Percentiles rank a stretch among this genome's conserved stretches.
phyloP scores from a whole-genome alignment of 129 eudicot genomes.

The Apium graveolens region DNA sequence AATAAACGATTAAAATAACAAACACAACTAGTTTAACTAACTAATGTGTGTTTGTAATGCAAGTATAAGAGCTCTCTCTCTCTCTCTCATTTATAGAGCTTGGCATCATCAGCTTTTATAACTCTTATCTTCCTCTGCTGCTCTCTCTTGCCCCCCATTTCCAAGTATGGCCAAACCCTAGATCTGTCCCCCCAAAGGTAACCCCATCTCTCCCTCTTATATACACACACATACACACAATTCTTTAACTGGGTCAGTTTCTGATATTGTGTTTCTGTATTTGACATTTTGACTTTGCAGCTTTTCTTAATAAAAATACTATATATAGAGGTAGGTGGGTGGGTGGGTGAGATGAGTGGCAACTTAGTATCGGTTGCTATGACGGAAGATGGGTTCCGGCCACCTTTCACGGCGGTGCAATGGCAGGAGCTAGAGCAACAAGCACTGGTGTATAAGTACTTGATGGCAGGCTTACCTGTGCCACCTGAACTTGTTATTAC shows the following conservation, averaged over 20 bases:
- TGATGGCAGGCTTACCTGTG: conserved; percentile 44
- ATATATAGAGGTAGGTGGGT: not conserved
- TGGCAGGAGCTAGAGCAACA: conserved; percentile 64
- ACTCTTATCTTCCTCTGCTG: not conserved
- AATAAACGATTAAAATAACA: not conserved
- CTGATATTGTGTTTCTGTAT: not conserved
- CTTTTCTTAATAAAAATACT: not conserved
- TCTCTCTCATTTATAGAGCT: not conserved
- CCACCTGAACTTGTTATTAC: conserved; percentile 53
- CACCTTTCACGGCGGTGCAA: conserved; percentile 47
- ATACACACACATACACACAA: too few relatives aligned
- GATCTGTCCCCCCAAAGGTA: conserved; percentile 43
- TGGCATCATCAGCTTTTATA: not conserved
- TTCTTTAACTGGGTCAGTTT: not conserved
- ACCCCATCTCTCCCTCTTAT: conserved; percentile 4
- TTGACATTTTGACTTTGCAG: conserved; percentile 14
- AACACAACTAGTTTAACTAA: not conserved
- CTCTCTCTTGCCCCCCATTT: conserved; percentile 8
- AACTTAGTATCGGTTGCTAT: conserved; percentile 8
- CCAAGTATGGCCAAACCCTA: conserved; percentile 55
- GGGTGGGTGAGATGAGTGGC: conserved; percentile 14
- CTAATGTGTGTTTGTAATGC: not conserved
- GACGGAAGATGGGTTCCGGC: conserved; percentile 22
- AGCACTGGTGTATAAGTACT: conserved; percentile 51
- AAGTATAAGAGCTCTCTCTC: not conserved